Conservation (phyloP, 2,329 filamentous ascomycete genomes). For the Chrysosporium keratinophilum region DNA sequence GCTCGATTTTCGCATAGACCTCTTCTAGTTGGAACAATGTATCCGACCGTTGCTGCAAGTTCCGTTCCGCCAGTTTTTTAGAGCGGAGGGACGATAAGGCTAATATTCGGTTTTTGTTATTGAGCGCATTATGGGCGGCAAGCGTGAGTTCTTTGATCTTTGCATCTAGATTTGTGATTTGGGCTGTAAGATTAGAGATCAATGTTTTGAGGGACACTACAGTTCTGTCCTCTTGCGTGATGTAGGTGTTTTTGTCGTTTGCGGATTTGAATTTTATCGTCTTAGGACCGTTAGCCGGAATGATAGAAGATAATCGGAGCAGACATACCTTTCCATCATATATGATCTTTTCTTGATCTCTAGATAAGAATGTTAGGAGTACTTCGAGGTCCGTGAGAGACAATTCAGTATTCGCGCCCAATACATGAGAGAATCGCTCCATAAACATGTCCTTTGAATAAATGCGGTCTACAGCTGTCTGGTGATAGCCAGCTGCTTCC, state of each 20-base stretch:
- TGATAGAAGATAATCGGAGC: constrained; percentile 17
- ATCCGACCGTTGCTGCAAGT: constrained; percentile 59
- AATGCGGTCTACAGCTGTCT: constrained; percentile 52
- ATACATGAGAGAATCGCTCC: constrained; percentile 44
- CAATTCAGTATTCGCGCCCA: constrained; percentile 43
- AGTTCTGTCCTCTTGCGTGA: constrained; percentile 68
- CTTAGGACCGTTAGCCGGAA: constrained; percentile 32
- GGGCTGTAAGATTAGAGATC: constrained; percentile 54
- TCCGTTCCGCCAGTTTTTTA: constrained; percentile 70
- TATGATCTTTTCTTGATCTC: constrained; percentile 50
- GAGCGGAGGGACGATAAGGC: constrained; percentile 70
- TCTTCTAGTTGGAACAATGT: constrained; percentile 74
- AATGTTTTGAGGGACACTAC: constrained; percentile 72
- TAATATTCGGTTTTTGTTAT: constrained; percentile 59
- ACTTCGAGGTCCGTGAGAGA: constrained; percentile 58
- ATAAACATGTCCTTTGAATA: constrained; percentile 58
- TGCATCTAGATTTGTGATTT: constrained; percentile 54
- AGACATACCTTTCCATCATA: constrained; percentile 39
- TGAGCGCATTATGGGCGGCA: constrained; percentile 59
- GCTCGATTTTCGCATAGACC: constrained; percentile 70
- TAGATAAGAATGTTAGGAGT: constrained; percentile 57
- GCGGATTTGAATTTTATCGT: constrained; percentile 63
- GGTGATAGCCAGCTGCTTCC: constrained; percentile 34
- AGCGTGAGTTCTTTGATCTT: constrained; percentile 42
- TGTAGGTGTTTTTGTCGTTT: constrained; percentile 39